Conservation (phyloP, 2,329 filamentous ascomycete genomes). For the Aspergillus quadricinctus region DNA sequence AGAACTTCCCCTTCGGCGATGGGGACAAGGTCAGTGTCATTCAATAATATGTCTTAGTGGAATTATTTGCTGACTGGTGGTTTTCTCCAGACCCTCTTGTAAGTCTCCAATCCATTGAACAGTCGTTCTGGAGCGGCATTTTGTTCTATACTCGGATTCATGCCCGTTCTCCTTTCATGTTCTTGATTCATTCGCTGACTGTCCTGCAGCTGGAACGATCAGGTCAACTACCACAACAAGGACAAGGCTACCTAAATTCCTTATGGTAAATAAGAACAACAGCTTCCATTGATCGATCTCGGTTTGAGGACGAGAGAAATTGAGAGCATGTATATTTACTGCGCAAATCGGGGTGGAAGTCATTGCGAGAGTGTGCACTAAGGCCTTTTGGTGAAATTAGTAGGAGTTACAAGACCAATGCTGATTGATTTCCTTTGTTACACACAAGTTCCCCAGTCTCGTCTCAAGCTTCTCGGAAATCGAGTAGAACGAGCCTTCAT, state of each 20-base stretch:
- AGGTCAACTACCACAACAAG: slow-evolving; percentile 96
- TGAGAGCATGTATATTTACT: slow-evolving; percentile 31
- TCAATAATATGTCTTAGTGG: neutral
- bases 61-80: slow-evolving; percentile 5
- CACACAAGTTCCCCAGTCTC: neutral
- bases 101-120: slow-evolving; percentile 35
- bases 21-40: slow-evolving; percentile 75
- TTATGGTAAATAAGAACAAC: neutral
- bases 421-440: neutral
- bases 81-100: slow-evolving; percentile 58
- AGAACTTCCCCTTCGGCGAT: slow-evolving; percentile 93
- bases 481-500: neutral
- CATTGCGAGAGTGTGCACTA: slow-evolving; percentile 2
- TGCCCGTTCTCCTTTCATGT: neutral
- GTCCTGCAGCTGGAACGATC: slow-evolving; percentile 75
- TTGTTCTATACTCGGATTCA: neutral
- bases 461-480: neutral
- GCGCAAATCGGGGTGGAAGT: slow-evolving; percentile 11
- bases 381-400: slow-evolving; percentile 19
- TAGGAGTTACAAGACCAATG: slow-evolving; percentile 2
- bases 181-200: slow-evolving; percentile 12
- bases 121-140: neutral
- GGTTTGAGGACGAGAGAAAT: slow-evolving; percentile 1
- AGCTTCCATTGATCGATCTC: slow-evolving; percentile 3
- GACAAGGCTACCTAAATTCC: slow-evolving; percentile 57